Percentiles rank a stretch among this genome's conserved stretches.
Evolutionary conservation across 2,329 filamentous ascomycete species (phyloP).

Genomic region (Chalaropsis ovoidea): DNA sequence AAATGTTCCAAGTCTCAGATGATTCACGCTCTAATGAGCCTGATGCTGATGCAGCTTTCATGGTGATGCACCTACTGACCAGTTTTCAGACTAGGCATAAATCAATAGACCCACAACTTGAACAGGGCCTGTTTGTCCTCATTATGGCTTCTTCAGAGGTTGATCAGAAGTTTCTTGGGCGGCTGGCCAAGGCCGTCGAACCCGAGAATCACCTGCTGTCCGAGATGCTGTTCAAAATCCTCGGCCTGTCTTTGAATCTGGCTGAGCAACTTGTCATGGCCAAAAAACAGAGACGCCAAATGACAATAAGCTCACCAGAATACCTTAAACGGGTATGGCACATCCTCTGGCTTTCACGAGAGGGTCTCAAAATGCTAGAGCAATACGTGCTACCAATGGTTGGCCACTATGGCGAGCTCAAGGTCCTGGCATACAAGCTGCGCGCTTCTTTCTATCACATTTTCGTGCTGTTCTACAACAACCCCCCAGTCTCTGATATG

Average conservation of each 20-base stretch:
- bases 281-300: conserved; percentile 71
- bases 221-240: conserved; percentile 75
- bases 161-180: conserved; percentile 92
- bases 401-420: conserved; percentile 66
- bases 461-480: conserved; percentile 91
- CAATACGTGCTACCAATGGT: conserved; percentile 80
- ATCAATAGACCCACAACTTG: neutral
- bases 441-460: conserved; percentile 93
- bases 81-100: neutral
- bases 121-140: conserved; percentile 1
- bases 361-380: conserved; percentile 81
- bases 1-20: neutral
- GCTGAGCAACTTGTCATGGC: conserved; percentile 74
- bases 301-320: conserved; percentile 65
- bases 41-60: neutral
- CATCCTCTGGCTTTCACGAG: conserved; percentile 89
- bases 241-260: conserved; percentile 82
- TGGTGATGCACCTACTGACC: neutral
- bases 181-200: conserved; percentile 70
- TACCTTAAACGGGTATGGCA: conserved; percentile 74
- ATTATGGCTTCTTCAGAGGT: conserved; percentile 91
- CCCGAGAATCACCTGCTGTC: conserved; percentile 69
- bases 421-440: conserved; percentile 82
- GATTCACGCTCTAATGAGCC: neutral
- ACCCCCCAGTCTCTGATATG: conserved; percentile 61